A percentile compares a stretch with the other conserved stretches of the same genome.
phyloP scores from a whole-genome alignment of 2,329 filamentous ascomycete species.

The Ceratocystis colombiana region DNA sequence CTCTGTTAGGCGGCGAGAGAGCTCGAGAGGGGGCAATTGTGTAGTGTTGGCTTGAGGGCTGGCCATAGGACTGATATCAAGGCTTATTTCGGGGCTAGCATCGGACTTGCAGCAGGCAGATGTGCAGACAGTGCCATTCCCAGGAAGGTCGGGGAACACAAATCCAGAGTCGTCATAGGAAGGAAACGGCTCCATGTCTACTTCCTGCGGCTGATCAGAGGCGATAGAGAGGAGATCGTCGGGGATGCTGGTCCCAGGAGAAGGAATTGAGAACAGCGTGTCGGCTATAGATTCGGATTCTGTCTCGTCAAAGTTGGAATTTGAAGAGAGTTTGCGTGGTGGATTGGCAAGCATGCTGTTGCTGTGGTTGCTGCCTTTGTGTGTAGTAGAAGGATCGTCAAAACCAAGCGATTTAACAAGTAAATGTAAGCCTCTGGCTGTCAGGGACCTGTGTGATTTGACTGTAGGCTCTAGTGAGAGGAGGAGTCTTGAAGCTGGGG shows the following conservation, averaged over 20 bases:
- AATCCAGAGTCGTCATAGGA: slow-evolving; percentile 22
- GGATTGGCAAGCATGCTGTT: slow-evolving; percentile 6
- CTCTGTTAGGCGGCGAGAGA: background rate
- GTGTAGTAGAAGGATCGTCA: background rate
- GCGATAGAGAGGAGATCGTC: slow-evolving; percentile 7
- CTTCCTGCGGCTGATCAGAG: slow-evolving; percentile 1
- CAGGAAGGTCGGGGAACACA: slow-evolving; percentile 12
- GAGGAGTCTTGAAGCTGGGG: background rate
- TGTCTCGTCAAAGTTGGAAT: slow-evolving; percentile 14
- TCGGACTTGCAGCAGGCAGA: slow-evolving; percentile 7
- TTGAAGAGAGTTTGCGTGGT: background rate
- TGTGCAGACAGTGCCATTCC: background rate
- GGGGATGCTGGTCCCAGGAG: slow-evolving; percentile 6
- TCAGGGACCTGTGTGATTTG: background rate
- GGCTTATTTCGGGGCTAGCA: background rate
- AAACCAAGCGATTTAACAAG: background rate
- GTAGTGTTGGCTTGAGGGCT: background rate
- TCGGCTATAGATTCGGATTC: slow-evolving; percentile 8
- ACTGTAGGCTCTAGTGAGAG: background rate
- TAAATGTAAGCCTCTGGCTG: background rate
- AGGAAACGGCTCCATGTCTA: slow-evolving; percentile 22
- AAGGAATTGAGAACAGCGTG: background rate
- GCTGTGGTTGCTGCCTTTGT: background rate
- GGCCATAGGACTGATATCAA: background rate
- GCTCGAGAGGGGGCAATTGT: background rate